These are phyloP conservation scores for Pneumocystis oryctolagi DNA, from an alignment of 1,139 yeast genomes.

Conservation along the genomic window DNA sequence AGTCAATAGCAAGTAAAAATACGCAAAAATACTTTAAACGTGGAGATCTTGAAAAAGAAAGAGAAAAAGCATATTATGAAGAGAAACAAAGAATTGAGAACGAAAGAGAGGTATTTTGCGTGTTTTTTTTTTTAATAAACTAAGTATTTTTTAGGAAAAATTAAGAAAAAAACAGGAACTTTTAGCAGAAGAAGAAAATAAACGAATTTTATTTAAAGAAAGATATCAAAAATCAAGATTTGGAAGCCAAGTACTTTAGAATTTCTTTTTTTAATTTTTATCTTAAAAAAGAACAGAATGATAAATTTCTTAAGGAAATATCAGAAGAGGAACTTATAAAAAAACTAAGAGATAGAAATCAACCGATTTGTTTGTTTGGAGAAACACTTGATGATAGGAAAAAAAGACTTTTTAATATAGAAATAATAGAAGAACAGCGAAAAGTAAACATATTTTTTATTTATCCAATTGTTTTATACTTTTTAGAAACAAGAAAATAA, in stretches of 20 bases:
- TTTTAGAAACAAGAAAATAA: conserved; percentile 1
- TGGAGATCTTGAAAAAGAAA: conserved; percentile 18
- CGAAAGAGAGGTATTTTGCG: conserved; percentile 15
- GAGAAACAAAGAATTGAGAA: conserved; percentile 20
- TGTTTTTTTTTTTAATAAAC: conserved; percentile 9
- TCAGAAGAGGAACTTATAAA: conserved; percentile 38
- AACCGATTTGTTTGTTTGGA: conserved; percentile 34
- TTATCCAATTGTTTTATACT: background rate
- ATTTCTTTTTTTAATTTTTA: background rate
- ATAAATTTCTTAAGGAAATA: conserved; percentile 7
- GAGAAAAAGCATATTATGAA: conserved; percentile 16
- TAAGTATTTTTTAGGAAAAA: conserved; percentile 11
- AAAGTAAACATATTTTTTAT: background rate
- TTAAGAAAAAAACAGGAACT: conserved; percentile 13
- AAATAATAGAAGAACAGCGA: conserved; percentile 3
- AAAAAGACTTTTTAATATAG: conserved; percentile 16
- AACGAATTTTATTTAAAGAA: conserved; percentile 6
- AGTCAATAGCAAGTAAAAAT: conserved; percentile 3
- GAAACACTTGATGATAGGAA: conserved; percentile 27
- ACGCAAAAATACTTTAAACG: conserved; percentile 15
- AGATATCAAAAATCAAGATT: conserved; percentile 4
- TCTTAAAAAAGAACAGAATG: background rate
- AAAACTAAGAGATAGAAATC: conserved; percentile 28
- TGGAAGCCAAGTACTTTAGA: background rate
- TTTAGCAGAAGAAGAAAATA: conserved; percentile 7